A percentile compares a stretch with the other conserved stretches of the same genome.
Conservation (phyloP, 371 early-diverging fungal genomes). For the Mucor lusitanicus region DNA sequence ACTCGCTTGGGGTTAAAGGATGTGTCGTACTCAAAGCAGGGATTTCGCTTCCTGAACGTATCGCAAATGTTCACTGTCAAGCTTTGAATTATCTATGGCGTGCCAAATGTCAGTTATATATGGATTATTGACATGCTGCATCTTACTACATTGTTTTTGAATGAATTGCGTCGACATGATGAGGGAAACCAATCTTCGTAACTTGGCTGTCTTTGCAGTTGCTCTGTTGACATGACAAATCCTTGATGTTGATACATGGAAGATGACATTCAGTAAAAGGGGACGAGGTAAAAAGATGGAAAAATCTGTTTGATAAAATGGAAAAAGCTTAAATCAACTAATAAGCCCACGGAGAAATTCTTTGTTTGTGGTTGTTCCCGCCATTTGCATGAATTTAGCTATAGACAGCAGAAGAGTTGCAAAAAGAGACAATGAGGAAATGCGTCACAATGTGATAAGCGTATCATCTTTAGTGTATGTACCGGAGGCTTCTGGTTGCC, state of each 20-base stretch:
- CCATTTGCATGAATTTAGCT: neutral
- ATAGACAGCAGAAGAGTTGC: no score
- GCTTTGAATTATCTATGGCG: conserved; percentile 5
- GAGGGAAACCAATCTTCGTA: neutral
- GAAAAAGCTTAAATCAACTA: neutral
- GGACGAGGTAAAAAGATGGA: neutral
- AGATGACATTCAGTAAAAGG: neutral
- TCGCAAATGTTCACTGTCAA: conserved; percentile 65
- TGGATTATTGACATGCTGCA: neutral
- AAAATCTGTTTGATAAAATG: neutral
- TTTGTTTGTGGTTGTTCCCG: conserved; percentile 1
- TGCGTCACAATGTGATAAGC: neutral
- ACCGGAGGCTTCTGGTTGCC: neutral
- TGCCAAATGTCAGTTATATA: neutral
- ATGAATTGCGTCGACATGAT: neutral
- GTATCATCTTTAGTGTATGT: neutral
- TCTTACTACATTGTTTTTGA: neutral
- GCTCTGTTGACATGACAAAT: neutral
- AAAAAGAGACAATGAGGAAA: neutral
- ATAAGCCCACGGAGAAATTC: conserved; percentile 7
- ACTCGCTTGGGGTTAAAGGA: conserved; percentile 87
- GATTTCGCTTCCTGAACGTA: conserved; percentile 75
- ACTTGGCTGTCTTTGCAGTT: neutral
- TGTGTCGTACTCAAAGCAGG: conserved; percentile 74
- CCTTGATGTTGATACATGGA: neutral